A percentile compares a stretch with the other conserved stretches of the same genome.
phyloP scores from a whole-genome alignment of 495 filamentous ascomycete genomes.

The Daldinia decipiens region DNA sequence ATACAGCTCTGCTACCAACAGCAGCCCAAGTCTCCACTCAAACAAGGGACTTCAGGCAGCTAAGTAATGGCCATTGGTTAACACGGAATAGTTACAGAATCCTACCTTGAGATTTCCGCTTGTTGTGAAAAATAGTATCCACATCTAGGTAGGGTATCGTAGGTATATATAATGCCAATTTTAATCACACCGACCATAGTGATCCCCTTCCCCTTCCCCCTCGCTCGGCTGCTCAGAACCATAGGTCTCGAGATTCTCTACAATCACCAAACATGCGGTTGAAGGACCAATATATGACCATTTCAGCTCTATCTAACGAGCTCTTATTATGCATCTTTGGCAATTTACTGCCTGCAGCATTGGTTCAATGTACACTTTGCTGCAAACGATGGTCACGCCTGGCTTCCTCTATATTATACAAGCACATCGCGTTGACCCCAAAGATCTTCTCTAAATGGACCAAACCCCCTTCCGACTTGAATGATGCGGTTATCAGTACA shows the following conservation, averaged over 20 bases:
- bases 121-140: too few species aligned
- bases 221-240: too few species aligned
- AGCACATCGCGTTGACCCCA: neutral
- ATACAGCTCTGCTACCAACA: too few species aligned
- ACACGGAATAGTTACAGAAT: too few species aligned
- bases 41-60: too few species aligned
- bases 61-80: too few species aligned
- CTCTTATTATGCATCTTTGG: constrained; percentile 9
- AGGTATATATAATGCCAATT: neutral
- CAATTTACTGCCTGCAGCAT: neutral
- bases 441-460: neutral
- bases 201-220: too few species aligned
- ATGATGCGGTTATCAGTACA: neutral
- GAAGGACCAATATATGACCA: neutral
- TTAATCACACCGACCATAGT: neutral
- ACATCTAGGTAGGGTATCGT: too few species aligned
- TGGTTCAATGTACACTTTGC: constrained; percentile 8
- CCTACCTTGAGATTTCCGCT: too few species aligned
- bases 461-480: neutral
- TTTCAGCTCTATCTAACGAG: constrained; percentile 13
- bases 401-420: constrained; percentile 10
- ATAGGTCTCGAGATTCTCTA: neutral
- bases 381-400: constrained; percentile 13
- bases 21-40: too few species aligned
- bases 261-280: neutral